phyloP scores from a whole-genome alignment of 352 stramenopile genomes.

The Pelagophyceae sp. region DNA sequence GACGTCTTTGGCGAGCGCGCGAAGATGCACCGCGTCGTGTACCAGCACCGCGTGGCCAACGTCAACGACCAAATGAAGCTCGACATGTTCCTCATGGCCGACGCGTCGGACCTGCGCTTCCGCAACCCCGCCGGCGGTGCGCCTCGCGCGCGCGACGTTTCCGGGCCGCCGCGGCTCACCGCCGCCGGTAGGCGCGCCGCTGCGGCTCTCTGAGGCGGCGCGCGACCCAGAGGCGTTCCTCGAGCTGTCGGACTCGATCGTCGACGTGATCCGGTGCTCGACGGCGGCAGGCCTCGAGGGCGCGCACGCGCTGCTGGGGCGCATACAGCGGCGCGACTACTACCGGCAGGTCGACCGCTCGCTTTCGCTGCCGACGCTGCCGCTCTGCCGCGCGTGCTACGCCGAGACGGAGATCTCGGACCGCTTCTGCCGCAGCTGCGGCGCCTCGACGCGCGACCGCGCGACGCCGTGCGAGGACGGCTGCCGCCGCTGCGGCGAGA shows the following conservation, averaged over 20 bases:
- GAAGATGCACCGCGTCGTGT: conserved; percentile 44
- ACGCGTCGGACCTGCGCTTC: conserved; percentile 42
- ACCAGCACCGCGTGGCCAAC: conserved; percentile 46
- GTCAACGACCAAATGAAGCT: conserved; percentile 40
- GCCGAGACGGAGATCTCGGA: neutral
- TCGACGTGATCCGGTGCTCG: conserved; percentile 41
- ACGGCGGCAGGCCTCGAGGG: conserved; percentile 32
- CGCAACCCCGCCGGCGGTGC: conserved; percentile 8
- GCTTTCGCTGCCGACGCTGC: neutral
- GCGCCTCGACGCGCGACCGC: neutral
- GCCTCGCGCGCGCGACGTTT: neutral
- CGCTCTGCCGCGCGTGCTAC: neutral
- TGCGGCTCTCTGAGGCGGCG: conserved; percentile 45
- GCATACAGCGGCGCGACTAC: conserved; percentile 36
- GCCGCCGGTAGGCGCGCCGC: conserved; percentile 7
- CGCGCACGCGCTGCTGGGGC: conserved; percentile 37
- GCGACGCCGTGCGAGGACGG: neutral
- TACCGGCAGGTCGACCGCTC: conserved; percentile 39
- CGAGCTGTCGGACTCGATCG: conserved; percentile 42
- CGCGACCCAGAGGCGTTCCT: conserved; percentile 37
- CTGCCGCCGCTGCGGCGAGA: neutral
- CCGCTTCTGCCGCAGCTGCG: neutral
- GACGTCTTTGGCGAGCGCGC: conserved; percentile 52
- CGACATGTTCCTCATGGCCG: conserved; percentile 49
- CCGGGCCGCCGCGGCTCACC: conserved; percentile 24